Conservation (phyloP, 2,329 filamentous ascomycete genomes). For the Phialophora chinensis region DNA sequence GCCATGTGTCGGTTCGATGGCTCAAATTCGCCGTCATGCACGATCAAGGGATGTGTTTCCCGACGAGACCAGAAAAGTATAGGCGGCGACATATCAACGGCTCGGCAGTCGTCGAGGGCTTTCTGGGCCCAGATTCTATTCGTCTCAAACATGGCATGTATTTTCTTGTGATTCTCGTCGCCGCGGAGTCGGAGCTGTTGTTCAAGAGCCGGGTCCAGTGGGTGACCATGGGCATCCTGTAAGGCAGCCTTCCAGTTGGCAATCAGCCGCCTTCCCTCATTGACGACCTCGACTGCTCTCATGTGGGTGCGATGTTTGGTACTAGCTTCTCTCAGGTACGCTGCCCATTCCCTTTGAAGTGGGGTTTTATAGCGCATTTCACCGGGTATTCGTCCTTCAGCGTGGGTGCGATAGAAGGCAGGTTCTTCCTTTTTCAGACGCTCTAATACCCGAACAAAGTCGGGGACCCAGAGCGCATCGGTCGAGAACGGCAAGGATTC, state of each 20-base stretch:
- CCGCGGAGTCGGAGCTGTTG: conserved; percentile 12
- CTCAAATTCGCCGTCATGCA: conserved; percentile 33
- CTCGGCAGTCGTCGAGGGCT: conserved; percentile 38
- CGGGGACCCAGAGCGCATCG: conserved; percentile 27
- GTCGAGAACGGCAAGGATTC: conserved; percentile 19
- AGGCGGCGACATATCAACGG: conserved; percentile 28
- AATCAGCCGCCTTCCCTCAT: conserved; percentile 27
- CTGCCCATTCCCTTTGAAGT: conserved; percentile 26
- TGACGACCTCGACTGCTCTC: conserved; percentile 28
- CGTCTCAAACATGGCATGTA: conserved; percentile 23
- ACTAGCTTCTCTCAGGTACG: conserved; percentile 14
- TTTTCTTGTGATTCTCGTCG: conserved; percentile 13
- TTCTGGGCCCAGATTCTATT: conserved; percentile 33
- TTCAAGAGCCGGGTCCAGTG: conserved; percentile 7
- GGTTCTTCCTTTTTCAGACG: conserved; percentile 22
- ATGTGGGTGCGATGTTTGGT: conserved; percentile 29
- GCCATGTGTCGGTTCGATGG: conserved; percentile 29
- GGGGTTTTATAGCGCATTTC: conserved; percentile 13
- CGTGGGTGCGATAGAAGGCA: conserved; percentile 19
- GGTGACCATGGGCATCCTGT: neutral
- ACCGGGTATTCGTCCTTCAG: neutral
- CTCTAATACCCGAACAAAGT: conserved; percentile 26
- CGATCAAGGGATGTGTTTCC: conserved; percentile 34
- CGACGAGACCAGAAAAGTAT: conserved; percentile 36
- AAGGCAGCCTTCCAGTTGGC: conserved; percentile 22